A percentile compares a stretch with the other conserved stretches of the same genome.
phyloP scores from a whole-genome alignment of 2,329 filamentous ascomycete genomes.

The Sarocladium kiliense region DNA sequence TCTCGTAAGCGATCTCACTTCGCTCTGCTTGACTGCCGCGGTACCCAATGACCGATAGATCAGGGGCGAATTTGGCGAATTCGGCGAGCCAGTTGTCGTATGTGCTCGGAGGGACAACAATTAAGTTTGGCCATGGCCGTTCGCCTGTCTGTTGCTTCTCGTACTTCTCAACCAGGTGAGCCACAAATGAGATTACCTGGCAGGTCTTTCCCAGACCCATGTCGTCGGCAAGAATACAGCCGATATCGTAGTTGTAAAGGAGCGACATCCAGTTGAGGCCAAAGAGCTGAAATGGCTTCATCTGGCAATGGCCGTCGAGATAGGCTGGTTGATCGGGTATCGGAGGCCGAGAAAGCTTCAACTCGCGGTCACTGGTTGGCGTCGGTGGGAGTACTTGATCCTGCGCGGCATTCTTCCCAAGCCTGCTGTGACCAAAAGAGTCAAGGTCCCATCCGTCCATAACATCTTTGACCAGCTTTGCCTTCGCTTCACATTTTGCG shows the following conservation, averaged over 20 bases:
- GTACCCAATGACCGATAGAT: conserved; percentile 67
- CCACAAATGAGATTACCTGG: conserved; percentile 88
- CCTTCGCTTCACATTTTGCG: conserved; percentile 66
- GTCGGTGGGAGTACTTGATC: conserved; percentile 35
- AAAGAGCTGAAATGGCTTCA: conserved; percentile 93
- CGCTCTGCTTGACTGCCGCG: conserved; percentile 62
- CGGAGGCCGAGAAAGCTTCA: conserved; percentile 35
- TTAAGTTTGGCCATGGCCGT: conserved; percentile 64
- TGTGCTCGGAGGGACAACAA: conserved; percentile 90
- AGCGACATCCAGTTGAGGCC: conserved; percentile 92
- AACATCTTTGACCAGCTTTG: conserved; percentile 46
- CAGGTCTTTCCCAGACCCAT: conserved; percentile 98
- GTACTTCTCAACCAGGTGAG: conserved; percentile 69
- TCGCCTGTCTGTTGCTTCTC: conserved; percentile 20
- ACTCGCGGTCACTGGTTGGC: conserved; percentile 31
- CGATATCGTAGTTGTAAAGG: conserved; percentile 72
- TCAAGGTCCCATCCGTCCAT: conserved; percentile 46
- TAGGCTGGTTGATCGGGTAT: conserved; percentile 62
- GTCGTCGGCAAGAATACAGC: conserved; percentile 91
- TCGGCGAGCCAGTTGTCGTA: conserved; percentile 95
- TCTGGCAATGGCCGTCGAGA: conserved; percentile 69
- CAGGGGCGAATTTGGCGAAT: conserved; percentile 80
- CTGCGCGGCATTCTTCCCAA: conserved; percentile 19
- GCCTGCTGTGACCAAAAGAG: conserved; percentile 35
- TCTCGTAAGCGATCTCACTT: conserved; percentile 58